Evolutionary conservation across 805 yeast species (phyloP).

Genomic region (Kuraishia hungarica): DNA sequence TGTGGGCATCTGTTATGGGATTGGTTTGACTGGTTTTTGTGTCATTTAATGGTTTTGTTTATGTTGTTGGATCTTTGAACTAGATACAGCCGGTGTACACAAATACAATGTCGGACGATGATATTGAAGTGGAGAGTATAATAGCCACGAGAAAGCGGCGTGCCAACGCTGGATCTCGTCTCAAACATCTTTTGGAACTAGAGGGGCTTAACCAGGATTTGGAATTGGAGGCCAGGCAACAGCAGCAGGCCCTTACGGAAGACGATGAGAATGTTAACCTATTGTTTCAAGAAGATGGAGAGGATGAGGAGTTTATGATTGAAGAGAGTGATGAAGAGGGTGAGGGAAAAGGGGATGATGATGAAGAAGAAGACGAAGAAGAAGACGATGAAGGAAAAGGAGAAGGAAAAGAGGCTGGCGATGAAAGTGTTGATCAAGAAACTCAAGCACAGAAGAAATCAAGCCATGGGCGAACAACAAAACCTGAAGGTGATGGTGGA

Average conservation of each 20-base stretch:
- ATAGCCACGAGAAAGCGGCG: conserved; percentile 73
- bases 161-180: conserved; percentile 83
- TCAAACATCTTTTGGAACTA: conserved; percentile 62
- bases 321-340: conserved; percentile 26
- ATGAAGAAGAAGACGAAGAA: conserved; percentile 3
- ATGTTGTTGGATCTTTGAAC: too few species aligned
- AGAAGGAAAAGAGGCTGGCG: conserved; percentile 24
- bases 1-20: too few species aligned
- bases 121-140: conserved; percentile 20
- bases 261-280: conserved; percentile 74
- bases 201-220: conserved; percentile 45
- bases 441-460: conserved; percentile 10
- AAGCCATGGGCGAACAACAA: conserved; percentile 1
- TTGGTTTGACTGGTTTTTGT: too few species aligned
- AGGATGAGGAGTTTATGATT: conserved; percentile 25
- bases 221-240: conserved; percentile 20
- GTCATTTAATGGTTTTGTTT: too few species aligned
- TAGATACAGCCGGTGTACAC: too few species aligned
- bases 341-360: conserved; percentile 15
- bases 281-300: conserved; percentile 44
- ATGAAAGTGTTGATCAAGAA: too few species aligned
- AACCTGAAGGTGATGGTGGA: conserved; percentile 20
- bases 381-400: conserved; percentile 12
- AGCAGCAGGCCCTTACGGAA: conserved; percentile 27
- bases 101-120: conserved; percentile 1